Conservation (phyloP, 768 basidiomycete species). For the Lentinula guzmanii region DNA sequence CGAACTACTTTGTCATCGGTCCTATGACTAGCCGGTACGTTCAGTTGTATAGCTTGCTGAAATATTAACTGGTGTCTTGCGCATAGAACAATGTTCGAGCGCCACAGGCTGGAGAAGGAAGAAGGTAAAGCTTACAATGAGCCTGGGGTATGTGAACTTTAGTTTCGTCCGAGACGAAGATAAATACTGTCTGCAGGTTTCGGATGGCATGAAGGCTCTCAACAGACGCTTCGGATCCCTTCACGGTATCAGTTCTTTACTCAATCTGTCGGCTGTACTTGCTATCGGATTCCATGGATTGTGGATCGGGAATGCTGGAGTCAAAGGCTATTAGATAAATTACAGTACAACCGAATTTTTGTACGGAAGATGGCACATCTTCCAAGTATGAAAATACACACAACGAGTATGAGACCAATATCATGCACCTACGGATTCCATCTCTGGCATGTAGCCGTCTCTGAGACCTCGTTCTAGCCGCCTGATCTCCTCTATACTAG, state of each 20-base stretch:
- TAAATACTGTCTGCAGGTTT: constrained; percentile 37
- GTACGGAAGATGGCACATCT: neutral
- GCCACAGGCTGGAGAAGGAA: constrained; percentile 68
- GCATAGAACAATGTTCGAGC: constrained; percentile 65
- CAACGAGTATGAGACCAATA: constrained; percentile 13
- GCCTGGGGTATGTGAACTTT: constrained; percentile 41
- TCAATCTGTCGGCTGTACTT: constrained; percentile 57
- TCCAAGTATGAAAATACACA: constrained; percentile 22
- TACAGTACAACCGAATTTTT: neutral
- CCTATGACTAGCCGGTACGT: constrained; percentile 66
- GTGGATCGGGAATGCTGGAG: constrained; percentile 57
- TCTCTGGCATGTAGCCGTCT: constrained; percentile 78
- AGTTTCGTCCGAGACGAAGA: neutral
- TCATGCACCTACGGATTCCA: constrained; percentile 77
- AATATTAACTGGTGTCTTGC: neutral
- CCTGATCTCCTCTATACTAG: constrained; percentile 85
- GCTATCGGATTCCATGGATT: constrained; percentile 64
- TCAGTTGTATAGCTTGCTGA: neutral
- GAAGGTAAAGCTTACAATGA: constrained; percentile 67
- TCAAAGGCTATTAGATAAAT: constrained; percentile 22
- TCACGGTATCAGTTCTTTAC: constrained; percentile 65
- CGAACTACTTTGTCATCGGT: constrained; percentile 67
- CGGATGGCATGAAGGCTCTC: constrained; percentile 61
- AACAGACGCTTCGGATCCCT: constrained; percentile 60
- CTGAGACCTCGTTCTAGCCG: constrained; percentile 74